Evolutionary conservation across 2,329 filamentous ascomycete species (phyloP).

Genomic region (Coniochaeta sp.): DNA sequence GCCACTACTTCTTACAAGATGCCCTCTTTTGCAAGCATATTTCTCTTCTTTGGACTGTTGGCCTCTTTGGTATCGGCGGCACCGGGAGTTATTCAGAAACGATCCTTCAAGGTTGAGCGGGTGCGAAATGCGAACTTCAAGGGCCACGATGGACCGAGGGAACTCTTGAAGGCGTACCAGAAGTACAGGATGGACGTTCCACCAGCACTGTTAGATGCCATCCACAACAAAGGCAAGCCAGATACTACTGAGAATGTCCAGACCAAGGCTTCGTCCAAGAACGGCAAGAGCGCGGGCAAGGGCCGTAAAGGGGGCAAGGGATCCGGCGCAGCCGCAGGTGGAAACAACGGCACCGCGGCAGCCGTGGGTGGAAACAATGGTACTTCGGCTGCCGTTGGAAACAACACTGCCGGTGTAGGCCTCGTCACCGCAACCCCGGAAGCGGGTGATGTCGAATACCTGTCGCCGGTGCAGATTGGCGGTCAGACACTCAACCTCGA

Average conservation of each 20-base stretch:
- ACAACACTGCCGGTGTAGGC: constrained; percentile 36
- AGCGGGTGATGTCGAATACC: constrained; percentile 60
- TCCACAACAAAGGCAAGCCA: constrained; percentile 17
- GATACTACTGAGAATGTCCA: constrained; percentile 7
- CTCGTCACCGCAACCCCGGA: constrained; percentile 58
- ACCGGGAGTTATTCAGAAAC: constrained; percentile 36
- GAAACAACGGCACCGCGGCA: neutral
- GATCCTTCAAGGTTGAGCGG: constrained; percentile 56
- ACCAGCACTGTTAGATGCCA: constrained; percentile 29
- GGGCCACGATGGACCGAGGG: constrained; percentile 47
- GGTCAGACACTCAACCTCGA: constrained; percentile 62
- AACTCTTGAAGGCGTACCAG: constrained; percentile 58
- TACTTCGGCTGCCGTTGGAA: constrained; percentile 4
- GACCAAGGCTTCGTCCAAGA: constrained; percentile 1
- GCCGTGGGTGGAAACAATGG: constrained; percentile 10
- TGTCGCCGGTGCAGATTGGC: constrained; percentile 62
- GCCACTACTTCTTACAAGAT: constrained; percentile 12
- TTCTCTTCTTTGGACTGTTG: constrained; percentile 39
- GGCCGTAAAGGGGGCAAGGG: constrained; percentile 4
- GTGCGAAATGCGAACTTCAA: constrained; percentile 47
- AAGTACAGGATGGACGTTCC: constrained; percentile 57
- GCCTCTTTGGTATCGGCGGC: constrained; percentile 38
- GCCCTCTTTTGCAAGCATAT: constrained; percentile 15
- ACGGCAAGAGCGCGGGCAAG: constrained; percentile 1
- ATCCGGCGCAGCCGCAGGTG: constrained; percentile 2